Base-by-base conservation (phyloP, 169 alveolate species). In the Plasmodium coatneyi region DNA sequence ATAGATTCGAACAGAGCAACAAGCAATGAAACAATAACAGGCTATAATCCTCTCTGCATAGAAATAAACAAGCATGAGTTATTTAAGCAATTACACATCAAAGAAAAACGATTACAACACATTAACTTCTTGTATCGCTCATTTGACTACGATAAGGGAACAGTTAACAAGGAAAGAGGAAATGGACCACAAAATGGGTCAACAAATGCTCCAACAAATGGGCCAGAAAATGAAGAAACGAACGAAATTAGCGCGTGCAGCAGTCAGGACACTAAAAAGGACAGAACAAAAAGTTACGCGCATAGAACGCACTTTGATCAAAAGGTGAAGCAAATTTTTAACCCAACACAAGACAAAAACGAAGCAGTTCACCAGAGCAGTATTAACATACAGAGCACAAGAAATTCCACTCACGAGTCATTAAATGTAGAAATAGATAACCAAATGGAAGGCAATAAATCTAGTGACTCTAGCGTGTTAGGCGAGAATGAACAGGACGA, bases 81-180 rank as follows among this genome's bases (percentile, higher is more conserved):
- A 79, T 87, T 87, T 87, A 87, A 79, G 34, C 43, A 43, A 78
- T 87, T 87, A 87, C 46, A 79, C 79, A 87, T 87, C 36, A 87
- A n/a, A n/a, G 82, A 78, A 41, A 81, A 87, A 3, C 66, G 93
- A 60, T 39, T 87, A 43, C 43, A 49, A 7, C 79, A 87, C 81
- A 79, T 87, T 56, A 79, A 54, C 36, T 60, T 28, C 16, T 9
- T 87, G 36, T 87, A 87, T 87, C n/a, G 79, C 71, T 87, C 93
- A 43, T 87, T 87, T 46, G 89, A 87, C 71, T 87, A 87, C 71
- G 66, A 28, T 87, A 78, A 76, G 78, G 81, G 71, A 79, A 60
- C 76, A n/a, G 22, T 41, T 9, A 46, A 49, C 60, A 34, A 16
- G 71, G 30, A 87, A 78, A 43, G 49, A 14, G 32, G 60, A 54